Evolutionary conservation across 2,329 filamentous ascomycete genomes (phyloP).

Genomic region (Monilinia fructicola): DNA sequence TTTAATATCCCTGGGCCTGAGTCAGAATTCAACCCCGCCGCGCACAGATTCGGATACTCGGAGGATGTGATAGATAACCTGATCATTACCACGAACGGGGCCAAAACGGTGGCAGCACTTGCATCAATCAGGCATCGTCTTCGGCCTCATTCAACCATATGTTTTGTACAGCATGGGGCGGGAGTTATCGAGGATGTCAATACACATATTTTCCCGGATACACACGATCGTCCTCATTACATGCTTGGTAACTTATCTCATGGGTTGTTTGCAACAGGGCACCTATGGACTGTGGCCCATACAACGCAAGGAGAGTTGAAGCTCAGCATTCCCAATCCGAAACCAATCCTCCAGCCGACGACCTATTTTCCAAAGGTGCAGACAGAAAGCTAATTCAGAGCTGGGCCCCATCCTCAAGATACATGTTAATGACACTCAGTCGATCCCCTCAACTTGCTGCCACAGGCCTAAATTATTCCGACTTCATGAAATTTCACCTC

Average conservation of each 20-base stretch:
- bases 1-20: conserved; percentile 35
- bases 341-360: neutral
- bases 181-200: conserved; percentile 81
- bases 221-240: conserved; percentile 67
- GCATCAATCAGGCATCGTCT: conserved; percentile 63
- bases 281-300: conserved; percentile 45
- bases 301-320: conserved; percentile 40
- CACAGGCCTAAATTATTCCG: conserved; percentile 55
- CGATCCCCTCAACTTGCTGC: conserved; percentile 62
- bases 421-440: conserved; percentile 64
- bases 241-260: conserved; percentile 48
- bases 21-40: conserved; percentile 25
- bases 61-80: conserved; percentile 61
- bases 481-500: conserved; percentile 72
- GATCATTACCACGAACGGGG: conserved; percentile 66
- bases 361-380: neutral
- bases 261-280: conserved; percentile 44
- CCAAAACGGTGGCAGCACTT: conserved; percentile 57
- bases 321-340: conserved; percentile 38
- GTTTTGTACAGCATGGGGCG: conserved; percentile 78
- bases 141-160: conserved; percentile 66
- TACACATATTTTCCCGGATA: conserved; percentile 65
- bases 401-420: conserved; percentile 49
- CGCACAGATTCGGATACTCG: conserved; percentile 36
- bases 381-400: conserved; percentile 37